Evolutionary conservation across 306 rosid species (phyloP).

Genomic region (Psophocarpus tetragonolobus): DNA sequence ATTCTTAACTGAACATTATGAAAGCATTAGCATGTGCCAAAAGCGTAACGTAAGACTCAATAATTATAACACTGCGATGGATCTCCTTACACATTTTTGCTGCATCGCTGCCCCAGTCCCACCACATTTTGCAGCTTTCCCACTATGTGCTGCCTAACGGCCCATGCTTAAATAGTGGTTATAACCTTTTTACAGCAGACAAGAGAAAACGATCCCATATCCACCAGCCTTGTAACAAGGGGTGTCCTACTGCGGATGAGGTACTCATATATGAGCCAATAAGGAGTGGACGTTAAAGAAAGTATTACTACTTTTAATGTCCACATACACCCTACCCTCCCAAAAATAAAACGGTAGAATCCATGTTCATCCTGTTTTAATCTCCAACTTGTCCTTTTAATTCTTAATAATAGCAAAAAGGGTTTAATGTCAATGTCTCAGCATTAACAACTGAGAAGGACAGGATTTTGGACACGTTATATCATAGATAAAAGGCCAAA

Average conservation of each 20-base stretch:
- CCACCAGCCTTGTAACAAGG: slow-evolving; percentile 6
- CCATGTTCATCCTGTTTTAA: neutral
- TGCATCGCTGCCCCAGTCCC: slow-evolving; percentile 25
- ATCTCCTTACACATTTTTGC: slow-evolving; percentile 5
- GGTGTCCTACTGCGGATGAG: slow-evolving; percentile 11
- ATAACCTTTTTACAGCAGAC: slow-evolving; percentile 9
- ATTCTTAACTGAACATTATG: neutral
- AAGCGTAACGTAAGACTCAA: neutral
- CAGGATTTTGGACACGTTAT: slow-evolving; percentile 43
- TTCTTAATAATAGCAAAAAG: slow-evolving; percentile 1
- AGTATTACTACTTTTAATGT: neutral
- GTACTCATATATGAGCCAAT: slow-evolving; percentile 2
- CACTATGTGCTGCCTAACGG: neutral
- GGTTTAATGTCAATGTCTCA: slow-evolving; percentile 20
- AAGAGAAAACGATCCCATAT: slow-evolving; percentile 23
- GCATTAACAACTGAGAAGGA: slow-evolving; percentile 50
- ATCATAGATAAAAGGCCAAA: slow-evolving; percentile 42
- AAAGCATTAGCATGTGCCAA: neutral
- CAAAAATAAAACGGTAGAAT: neutral
- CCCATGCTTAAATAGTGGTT: slow-evolving; percentile 11
- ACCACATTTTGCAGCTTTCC: slow-evolving; percentile 28
- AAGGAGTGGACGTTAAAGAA: neutral
- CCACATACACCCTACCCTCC: slow-evolving; percentile 1
- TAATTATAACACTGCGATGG: neutral
- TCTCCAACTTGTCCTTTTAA: neutral